Evolutionary conservation across 805 yeast species (phyloP).

Genomic region (Lipomyces orientalis): DNA sequence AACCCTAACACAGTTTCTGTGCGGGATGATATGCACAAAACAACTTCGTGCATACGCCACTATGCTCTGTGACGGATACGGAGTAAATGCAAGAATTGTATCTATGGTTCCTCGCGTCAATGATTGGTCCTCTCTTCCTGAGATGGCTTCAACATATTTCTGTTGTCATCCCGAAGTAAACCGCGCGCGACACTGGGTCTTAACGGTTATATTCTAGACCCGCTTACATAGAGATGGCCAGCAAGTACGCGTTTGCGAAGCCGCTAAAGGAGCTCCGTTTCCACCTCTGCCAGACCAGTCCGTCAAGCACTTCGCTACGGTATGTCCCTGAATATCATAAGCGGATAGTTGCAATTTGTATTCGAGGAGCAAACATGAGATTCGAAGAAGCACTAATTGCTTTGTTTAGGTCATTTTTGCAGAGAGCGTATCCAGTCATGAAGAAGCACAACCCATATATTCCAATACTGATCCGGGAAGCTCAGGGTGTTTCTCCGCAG

Average conservation of each 20-base stretch:
- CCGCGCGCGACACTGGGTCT: background rate
- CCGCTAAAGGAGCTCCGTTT: constrained; percentile 75
- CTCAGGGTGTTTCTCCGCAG: constrained; percentile 72
- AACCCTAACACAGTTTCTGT: background rate
- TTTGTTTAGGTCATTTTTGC: constrained; percentile 60
- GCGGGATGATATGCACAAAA: background rate
- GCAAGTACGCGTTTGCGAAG: constrained; percentile 49
- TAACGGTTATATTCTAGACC: background rate
- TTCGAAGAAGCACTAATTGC: background rate
- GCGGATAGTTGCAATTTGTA: background rate
- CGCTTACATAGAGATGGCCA: constrained; percentile 37
- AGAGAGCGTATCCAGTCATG: constrained; percentile 67
- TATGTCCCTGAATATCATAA: constrained; percentile 39
- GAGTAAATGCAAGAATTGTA: background rate
- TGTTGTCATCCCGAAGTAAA: background rate
- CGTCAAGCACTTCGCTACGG: constrained; percentile 68
- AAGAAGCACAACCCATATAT: constrained; percentile 65
- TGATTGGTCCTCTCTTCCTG: background rate
- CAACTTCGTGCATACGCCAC: background rate
- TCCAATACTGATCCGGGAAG: constrained; percentile 81
- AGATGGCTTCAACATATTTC: background rate
- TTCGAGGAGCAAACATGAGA: background rate
- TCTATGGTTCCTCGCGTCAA: background rate
- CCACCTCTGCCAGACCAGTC: constrained; percentile 81
- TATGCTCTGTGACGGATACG: background rate